Evolutionary conservation across 441 rosid genomes (phyloP).

Genomic region (Syzygium malaccense): DNA sequence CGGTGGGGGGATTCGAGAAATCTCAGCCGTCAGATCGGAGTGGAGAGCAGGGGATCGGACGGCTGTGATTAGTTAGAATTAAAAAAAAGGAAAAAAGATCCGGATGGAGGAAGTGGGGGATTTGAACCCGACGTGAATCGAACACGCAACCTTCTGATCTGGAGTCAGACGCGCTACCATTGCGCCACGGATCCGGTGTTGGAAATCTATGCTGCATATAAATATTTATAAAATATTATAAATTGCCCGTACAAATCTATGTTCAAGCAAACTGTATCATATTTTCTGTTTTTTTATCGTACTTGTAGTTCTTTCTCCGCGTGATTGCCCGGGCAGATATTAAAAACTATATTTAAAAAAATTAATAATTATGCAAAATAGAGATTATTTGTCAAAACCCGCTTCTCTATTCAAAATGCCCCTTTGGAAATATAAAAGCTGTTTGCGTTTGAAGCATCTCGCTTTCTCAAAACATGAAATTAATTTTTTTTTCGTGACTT

Average conservation of each 20-base stretch:
- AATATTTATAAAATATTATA: accelerated
- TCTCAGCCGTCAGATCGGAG: background rate
- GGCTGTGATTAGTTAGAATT: background rate
- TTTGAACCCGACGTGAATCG: constrained; percentile 7
- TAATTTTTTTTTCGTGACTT: accelerated
- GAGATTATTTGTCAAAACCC: background rate
- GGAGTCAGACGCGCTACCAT: constrained; percentile 12
- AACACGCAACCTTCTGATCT: constrained; percentile 12
- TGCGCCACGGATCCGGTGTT: background rate
- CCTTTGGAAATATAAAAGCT: background rate
- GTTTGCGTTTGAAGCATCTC: background rate
- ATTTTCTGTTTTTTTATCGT: background rate
- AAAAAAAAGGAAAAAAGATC: background rate
- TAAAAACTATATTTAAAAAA: background rate
- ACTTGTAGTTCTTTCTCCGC: background rate
- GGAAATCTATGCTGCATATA: accelerated
- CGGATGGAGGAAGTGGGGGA: background rate
- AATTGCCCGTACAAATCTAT: accelerated
- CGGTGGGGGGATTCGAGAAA: background rate
- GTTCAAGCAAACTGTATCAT: background rate
- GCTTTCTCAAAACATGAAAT: background rate
- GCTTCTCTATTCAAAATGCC: background rate
- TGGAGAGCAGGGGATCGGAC: background rate
- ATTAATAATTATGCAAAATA: background rate
- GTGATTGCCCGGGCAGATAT: background rate